These are phyloP conservation scores for Populus hybrid DNA, from an alignment of 441 rosid genomes.

Conservation along the genomic window DNA sequence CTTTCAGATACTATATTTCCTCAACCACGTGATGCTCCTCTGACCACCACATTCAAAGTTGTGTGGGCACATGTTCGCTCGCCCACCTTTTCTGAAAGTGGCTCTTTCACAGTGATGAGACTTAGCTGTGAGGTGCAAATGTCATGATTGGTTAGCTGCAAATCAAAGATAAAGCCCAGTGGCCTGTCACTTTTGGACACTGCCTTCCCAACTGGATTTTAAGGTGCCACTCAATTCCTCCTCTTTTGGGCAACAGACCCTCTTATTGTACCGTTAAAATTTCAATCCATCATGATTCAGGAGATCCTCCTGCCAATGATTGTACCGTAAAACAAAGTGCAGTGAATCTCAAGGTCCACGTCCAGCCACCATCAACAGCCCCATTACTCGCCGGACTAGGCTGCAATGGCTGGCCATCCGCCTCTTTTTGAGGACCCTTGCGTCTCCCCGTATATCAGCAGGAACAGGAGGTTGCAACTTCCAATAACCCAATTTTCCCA, in stretches of 20 bases:
- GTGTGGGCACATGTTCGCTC: too few species aligned
- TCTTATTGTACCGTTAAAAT: not conserved
- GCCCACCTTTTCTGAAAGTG: too few species aligned
- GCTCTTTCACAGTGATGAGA: too few species aligned
- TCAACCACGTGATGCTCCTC: too few species aligned
- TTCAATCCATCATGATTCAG: not conserved
- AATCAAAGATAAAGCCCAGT: not conserved
- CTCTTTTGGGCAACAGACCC: too few species aligned
- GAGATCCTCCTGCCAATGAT: not conserved
- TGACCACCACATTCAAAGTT: too few species aligned
- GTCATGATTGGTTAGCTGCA: too few species aligned
- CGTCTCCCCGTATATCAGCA: not conserved
- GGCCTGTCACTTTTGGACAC: not conserved
- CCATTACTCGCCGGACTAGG: not conserved
- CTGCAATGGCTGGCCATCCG: not conserved
- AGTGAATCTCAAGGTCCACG: not conserved
- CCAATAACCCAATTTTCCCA: not conserved
- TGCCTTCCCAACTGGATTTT: slow-evolving; percentile 1
- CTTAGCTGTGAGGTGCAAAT: not conserved
- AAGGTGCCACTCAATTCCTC: not conserved
- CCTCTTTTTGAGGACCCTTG: not conserved
- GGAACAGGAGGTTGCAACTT: not conserved
- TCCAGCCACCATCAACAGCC: not conserved
- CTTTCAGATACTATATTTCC: too few species aligned
- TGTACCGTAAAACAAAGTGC: not conserved